These are phyloP conservation scores for Acanthamoeba healyi DNA, from an alignment of 208 protist genomes.

Conservation along the genomic window DNA sequence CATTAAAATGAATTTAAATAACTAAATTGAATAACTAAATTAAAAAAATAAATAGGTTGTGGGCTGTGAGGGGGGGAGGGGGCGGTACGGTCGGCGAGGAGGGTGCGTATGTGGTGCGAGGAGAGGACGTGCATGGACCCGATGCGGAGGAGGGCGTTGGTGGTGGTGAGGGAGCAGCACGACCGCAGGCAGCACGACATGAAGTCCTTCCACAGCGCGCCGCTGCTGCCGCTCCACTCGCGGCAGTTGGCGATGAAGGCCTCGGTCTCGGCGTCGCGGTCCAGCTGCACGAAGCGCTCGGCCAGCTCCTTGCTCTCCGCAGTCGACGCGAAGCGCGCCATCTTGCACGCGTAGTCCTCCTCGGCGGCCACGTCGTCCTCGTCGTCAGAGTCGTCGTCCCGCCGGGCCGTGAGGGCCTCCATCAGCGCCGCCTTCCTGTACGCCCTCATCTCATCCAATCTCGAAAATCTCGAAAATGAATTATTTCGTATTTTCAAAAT, in stretches of 20 bases:
- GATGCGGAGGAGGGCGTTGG: slow-evolving; percentile 15
- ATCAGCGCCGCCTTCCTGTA: not conserved
- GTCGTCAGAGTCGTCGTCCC: not conserved
- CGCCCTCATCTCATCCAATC: not conserved
- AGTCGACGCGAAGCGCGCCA: not conserved
- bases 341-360: slow-evolving; percentile 23
- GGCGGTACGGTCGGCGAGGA: not conserved
- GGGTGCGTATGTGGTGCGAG: not conserved
- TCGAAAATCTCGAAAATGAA: not conserved
- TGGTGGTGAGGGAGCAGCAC: slow-evolving; percentile 39
- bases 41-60: not conserved
- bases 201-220: not conserved
- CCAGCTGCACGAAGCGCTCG: slow-evolving; percentile 6
- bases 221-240: not conserved
- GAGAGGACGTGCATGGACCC: slow-evolving; percentile 45
- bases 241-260: not conserved
- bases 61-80: not conserved
- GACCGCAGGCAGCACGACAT: not conserved
- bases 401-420: not conserved
- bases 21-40: not conserved
- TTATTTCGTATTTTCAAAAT: not conserved
- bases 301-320: not conserved
- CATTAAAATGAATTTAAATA: not conserved
- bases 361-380: not conserved
- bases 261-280: not conserved